Percentiles rank a stretch among this genome's conserved stretches.
phyloP scores from a whole-genome alignment of 176 grass and related monocot species.

The Typha latifolia region DNA sequence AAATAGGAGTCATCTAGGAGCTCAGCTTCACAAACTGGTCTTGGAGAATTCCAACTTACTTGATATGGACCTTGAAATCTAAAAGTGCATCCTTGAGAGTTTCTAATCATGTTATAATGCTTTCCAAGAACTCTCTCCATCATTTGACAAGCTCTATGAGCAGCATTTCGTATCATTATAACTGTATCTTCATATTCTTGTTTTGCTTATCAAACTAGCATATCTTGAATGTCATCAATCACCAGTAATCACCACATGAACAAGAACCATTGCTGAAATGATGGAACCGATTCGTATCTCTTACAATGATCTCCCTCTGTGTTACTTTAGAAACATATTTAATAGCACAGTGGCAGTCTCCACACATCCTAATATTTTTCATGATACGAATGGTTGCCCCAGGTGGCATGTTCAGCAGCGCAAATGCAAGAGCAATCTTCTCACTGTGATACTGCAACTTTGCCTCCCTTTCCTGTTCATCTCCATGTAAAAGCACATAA shows the following conservation, averaged over 20 bases:
- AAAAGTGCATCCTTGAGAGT: too few species aligned
- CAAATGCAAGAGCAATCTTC: conserved; percentile 70
- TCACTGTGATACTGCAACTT: conserved; percentile 68
- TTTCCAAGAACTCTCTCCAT: not conserved
- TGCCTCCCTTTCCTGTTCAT: conserved; percentile 42
- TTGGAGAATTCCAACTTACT: too few species aligned
- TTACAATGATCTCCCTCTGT: conserved; percentile 53
- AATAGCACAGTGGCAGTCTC: conserved; percentile 71
- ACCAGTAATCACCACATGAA: conserved; percentile 82
- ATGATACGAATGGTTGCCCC: conserved; percentile 56
- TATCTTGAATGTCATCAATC: conserved; percentile 7
- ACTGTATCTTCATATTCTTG: not conserved
- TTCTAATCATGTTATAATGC: too few species aligned
- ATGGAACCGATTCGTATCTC: conserved; percentile 68
- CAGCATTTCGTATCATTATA: not conserved
- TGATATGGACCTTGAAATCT: too few species aligned
- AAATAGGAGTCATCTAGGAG: too few species aligned
- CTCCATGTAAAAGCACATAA: conserved; percentile 38
- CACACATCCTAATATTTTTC: conserved; percentile 77
- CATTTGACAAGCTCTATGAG: not conserved
- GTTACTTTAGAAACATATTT: conserved; percentile 47
- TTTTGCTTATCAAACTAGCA: not conserved
- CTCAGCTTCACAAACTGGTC: too few species aligned
- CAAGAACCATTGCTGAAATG: conserved; percentile 56
- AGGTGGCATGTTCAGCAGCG: conserved; percentile 44